Evolutionary conservation across 371 early-diverging fungal species (phyloP).

Genomic region (Sporodiniella umbellata): DNA sequence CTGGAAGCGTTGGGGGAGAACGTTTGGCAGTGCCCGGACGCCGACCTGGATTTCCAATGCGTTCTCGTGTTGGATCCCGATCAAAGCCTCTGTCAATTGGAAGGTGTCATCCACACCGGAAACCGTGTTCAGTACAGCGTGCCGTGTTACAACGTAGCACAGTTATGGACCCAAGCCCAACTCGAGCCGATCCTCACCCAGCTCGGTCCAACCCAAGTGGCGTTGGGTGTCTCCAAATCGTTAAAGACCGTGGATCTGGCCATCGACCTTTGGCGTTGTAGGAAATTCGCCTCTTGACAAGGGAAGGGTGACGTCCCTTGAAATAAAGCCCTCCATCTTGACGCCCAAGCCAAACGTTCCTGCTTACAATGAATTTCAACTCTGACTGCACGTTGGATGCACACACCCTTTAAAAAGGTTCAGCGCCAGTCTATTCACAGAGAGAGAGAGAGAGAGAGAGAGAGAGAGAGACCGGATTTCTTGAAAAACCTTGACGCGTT

Average conservation of each 20-base stretch:
- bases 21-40: neutral
- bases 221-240: conserved; percentile 11
- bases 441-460: too few species aligned
- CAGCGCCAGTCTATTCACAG: too few species aligned
- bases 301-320: too few species aligned
- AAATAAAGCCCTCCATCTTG: too few species aligned
- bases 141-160: conserved; percentile 15
- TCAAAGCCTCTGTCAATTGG: neutral
- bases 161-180: conserved; percentile 4
- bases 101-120: neutral
- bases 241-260: conserved; percentile 11
- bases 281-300: neutral
- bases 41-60: conserved; percentile 14
- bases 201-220: neutral
- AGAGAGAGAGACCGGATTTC: too few species aligned
- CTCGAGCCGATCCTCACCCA: neutral
- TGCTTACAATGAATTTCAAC: too few species aligned
- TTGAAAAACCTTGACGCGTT: too few species aligned
- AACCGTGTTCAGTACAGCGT: conserved; percentile 1
- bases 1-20: neutral
- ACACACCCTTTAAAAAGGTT: too few species aligned
- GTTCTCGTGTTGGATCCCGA: conserved; percentile 7
- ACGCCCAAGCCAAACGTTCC: too few species aligned
- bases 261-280: conserved; percentile 15
- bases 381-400: too few species aligned